These are phyloP conservation scores for Diplocarpon mali DNA, from an alignment of 2,329 filamentous ascomycete species.

Conservation along the genomic window DNA sequence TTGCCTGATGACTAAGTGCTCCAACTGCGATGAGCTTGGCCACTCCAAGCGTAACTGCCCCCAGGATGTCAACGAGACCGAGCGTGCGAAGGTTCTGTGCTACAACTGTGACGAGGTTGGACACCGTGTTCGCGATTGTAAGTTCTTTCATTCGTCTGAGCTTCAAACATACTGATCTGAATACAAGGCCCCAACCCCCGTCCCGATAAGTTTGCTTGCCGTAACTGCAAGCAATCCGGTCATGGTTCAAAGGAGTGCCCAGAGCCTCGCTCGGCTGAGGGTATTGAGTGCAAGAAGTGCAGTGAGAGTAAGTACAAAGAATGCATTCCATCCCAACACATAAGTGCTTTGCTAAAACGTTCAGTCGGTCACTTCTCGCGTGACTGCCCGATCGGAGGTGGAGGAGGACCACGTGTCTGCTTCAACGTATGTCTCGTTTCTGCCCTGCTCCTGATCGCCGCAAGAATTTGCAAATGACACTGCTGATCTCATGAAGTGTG, in stretches of 20 bases:
- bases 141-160: conserved; percentile 22
- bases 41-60: conserved; percentile 51
- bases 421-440: conserved; percentile 17
- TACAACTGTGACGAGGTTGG: conserved; percentile 53
- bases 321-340: not conserved
- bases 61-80: conserved; percentile 42
- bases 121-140: conserved; percentile 61
- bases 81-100: conserved; percentile 42
- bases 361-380: conserved; percentile 49
- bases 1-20: conserved; percentile 46
- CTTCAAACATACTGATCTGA: not conserved
- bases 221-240: conserved; percentile 47
- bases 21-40: conserved; percentile 31
- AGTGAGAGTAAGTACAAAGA: conserved; percentile 19
- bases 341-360: conserved; percentile 21
- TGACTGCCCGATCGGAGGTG: conserved; percentile 53
- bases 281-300: conserved; percentile 29
- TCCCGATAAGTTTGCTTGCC: conserved; percentile 54
- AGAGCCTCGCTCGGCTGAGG: conserved; percentile 34
- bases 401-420: conserved; percentile 40
- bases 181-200: conserved; percentile 42
- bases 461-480: too few species aligned
- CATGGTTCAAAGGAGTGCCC: conserved; percentile 27
- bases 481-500: conserved; percentile 5
- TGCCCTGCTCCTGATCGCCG: too few species aligned